phyloP scores from a whole-genome alignment of 805 yeast genomes.

The Kregervanrija delftensis region DNA sequence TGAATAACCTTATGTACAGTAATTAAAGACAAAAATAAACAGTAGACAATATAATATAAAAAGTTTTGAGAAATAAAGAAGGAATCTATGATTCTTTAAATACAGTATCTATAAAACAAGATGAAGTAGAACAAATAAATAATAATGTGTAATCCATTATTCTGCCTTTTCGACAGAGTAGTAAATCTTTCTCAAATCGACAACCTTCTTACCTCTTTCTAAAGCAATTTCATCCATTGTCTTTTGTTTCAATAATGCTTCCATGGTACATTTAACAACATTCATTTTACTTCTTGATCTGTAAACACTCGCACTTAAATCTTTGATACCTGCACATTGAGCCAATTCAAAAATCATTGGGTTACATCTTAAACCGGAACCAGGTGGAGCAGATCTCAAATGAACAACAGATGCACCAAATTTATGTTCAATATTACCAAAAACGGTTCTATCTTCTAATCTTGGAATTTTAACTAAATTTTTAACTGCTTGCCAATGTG shows the following conservation, averaged over 20 bases:
- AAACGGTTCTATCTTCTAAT: slow-evolving; percentile 85
- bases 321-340: slow-evolving; percentile 89
- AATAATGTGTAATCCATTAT: too few relatives aligned
- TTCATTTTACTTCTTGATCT: slow-evolving; percentile 93
- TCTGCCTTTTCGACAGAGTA: slow-evolving; percentile 33
- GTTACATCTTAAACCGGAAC: slow-evolving; percentile 88
- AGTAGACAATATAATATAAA: neutral
- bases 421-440: slow-evolving; percentile 75
- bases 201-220: slow-evolving; percentile 90
- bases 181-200: slow-evolving; percentile 86
- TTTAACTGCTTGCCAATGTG: slow-evolving; percentile 91
- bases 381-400: slow-evolving; percentile 84
- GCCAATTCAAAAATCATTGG: slow-evolving; percentile 87
- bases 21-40: neutral
- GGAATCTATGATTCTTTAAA: too few relatives aligned
- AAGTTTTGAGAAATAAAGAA: too few relatives aligned
- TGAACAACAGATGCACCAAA: slow-evolving; percentile 81
- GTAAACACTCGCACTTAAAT: slow-evolving; percentile 84
- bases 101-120: too few relatives aligned
- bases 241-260: slow-evolving; percentile 73
- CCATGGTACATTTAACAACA: slow-evolving; percentile 82
- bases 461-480: slow-evolving; percentile 77
- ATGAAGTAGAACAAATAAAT: too few relatives aligned
- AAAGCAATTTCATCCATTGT: slow-evolving; percentile 83
- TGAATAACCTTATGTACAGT: slow-evolving; percentile 2